A percentile compares a stretch with the other conserved stretches of the same genome.
phyloP scores from a whole-genome alignment of 495 filamentous ascomycete genomes.

The Penicillium steckii region DNA sequence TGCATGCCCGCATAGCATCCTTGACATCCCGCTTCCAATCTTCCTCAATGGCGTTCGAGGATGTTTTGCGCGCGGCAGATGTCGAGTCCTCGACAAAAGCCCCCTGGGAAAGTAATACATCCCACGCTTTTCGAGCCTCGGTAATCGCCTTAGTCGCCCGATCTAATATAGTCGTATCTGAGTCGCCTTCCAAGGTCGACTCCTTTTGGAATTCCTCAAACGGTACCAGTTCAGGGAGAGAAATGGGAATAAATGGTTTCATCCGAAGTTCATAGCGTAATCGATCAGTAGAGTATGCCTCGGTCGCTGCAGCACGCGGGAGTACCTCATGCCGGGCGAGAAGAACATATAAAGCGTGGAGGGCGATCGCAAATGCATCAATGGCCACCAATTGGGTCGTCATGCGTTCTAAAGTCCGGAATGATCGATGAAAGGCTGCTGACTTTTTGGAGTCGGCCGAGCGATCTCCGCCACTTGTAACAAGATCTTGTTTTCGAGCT shows the following conservation, averaged over 20 bases:
- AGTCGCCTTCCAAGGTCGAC: conserved; percentile 38
- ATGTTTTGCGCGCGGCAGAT: conserved; percentile 22
- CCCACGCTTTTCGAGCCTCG: conserved; percentile 64
- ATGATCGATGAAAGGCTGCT: conserved; percentile 48
- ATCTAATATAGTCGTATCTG: conserved; percentile 50
- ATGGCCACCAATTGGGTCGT: conserved; percentile 68
- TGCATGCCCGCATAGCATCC: conserved; percentile 61
- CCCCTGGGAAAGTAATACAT: conserved; percentile 50
- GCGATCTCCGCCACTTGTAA: conserved; percentile 1
- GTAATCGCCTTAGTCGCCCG: conserved; percentile 58
- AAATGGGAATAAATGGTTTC: conserved; percentile 77
- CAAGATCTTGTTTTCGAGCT: conserved; percentile 31
- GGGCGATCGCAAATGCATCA: conserved; percentile 67
- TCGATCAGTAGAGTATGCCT: conserved; percentile 67
- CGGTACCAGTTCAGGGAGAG: conserved; percentile 66
- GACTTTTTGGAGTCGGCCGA: conserved; percentile 22
- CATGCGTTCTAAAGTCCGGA: conserved; percentile 57
- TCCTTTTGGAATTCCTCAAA: conserved; percentile 58
- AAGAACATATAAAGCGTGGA: conserved; percentile 65
- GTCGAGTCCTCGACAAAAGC: conserved; percentile 31
- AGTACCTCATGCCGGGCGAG: conserved; percentile 62
- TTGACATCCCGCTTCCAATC: conserved; percentile 59
- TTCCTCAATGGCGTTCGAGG: conserved; percentile 49
- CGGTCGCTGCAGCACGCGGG: conserved; percentile 45
- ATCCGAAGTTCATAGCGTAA: conserved; percentile 85